phyloP scores from a whole-genome alignment of 2,329 filamentous ascomycete species.

The Colletotrichum melonis region DNA sequence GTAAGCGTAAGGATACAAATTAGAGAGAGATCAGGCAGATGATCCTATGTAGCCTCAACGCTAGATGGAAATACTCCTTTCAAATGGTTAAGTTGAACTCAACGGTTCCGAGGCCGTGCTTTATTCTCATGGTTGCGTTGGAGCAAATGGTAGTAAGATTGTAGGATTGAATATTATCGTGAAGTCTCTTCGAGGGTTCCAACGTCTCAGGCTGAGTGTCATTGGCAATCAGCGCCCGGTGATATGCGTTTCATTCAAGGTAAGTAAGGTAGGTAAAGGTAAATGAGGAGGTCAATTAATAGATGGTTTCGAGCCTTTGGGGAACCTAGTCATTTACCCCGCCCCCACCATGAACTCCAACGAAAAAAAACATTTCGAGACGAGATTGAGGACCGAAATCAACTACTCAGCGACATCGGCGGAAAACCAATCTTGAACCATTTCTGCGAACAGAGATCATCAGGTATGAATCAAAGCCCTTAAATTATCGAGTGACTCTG shows the following conservation, averaged over 20 bases:
- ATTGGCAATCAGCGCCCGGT: not conserved
- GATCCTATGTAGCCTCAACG: not conserved
- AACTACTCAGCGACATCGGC: not conserved
- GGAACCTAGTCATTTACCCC: slow-evolving; percentile 31
- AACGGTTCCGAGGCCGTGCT: not conserved
- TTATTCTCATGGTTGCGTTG: not conserved
- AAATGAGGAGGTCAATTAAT: too few species aligned
- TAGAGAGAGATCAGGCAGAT: too few species aligned
- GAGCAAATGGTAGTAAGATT: not conserved
- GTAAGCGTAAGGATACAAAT: too few species aligned
- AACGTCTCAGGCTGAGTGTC: not conserved
- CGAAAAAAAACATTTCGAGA: slow-evolving; percentile 33
- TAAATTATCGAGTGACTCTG: not conserved
- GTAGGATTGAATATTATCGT: not conserved
- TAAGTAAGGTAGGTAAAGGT: not conserved
- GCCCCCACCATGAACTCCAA: slow-evolving; percentile 33
- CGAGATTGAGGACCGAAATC: not conserved
- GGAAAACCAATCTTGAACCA: not conserved
- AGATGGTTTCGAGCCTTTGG: not conserved
- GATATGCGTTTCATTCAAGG: not conserved
- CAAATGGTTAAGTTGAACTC: not conserved
- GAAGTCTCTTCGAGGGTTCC: not conserved
- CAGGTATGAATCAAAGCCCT: not conserved
- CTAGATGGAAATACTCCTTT: not conserved
- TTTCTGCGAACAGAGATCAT: not conserved